Base-by-base conservation (phyloP, 225 moss, liverwort and hornwort species). In the Bryum argenteum region DNA sequence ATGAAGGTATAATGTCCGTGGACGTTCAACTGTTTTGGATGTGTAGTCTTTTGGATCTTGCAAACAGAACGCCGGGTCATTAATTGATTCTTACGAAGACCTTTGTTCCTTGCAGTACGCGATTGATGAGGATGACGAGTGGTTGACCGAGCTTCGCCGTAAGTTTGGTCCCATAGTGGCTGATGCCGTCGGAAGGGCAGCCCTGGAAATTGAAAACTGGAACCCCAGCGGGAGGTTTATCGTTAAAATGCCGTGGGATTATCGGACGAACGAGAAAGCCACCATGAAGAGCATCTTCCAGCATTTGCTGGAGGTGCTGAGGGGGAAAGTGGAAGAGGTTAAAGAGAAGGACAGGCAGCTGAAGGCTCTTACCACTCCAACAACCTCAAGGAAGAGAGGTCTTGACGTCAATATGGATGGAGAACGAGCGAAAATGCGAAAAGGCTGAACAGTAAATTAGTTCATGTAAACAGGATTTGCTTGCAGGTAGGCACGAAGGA, bases 171-270 rank as follows among this genome's bases (percentile, higher is more conserved):
- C 71, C 37, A 9, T 71, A 19, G 77, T 83, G 62, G 80, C 70
- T 21, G 57, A 80, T 41, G 76, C 80, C 14, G 72, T 86, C 19
- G 80, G 72, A 55, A 62, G 71, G n/a, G 77, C 82, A 10, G 57
- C 77, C 12, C 38, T 83, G 75, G 86, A 86, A 58, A 72, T 86
- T 14, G 63, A 67, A 14, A 77, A 42, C 10, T 86, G 83, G 80
- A 86, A 86, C 7, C 77, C 86, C 4, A 83, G 83, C 18, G 86
- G 86, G 10, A 77, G 80, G 63, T 86, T 78, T 23, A 60, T 65
- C 20, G 14, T 69, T 24, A 24, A 77, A 11, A 73, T 80, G 75
- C 77, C 80, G 14, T 83, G 83, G 86, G 77, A 86, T 54, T 80
- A 80, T 11, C 59, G 54, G 58, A 17, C 28, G 26, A 39, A 83